Conservation (phyloP, 2,329 filamentous ascomycete genomes). For the Microsporum ferrugineum region DNA sequence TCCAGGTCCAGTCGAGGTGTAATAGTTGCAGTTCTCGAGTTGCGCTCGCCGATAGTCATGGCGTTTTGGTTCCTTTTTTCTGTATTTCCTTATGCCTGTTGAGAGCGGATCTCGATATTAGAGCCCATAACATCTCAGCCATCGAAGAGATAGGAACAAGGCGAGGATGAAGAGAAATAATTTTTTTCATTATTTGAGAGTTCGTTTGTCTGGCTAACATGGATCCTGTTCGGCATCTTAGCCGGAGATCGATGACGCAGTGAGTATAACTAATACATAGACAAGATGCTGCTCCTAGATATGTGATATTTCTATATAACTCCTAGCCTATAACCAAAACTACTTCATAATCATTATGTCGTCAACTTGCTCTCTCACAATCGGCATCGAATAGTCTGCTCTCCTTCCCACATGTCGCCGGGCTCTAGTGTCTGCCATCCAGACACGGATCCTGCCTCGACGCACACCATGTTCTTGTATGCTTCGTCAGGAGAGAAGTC, state of each 20-base stretch:
- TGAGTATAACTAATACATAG: background rate
- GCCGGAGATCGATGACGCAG: too few species aligned
- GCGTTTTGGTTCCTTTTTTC: constrained; percentile 12
- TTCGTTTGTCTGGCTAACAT: too few species aligned
- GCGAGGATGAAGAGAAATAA: too few species aligned
- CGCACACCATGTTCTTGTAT: constrained; percentile 86
- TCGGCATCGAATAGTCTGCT: constrained; percentile 44
- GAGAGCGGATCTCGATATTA: too few species aligned
- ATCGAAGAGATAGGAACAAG: too few species aligned
- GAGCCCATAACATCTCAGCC: too few species aligned
- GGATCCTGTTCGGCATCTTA: too few species aligned
- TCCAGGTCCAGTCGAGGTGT: background rate
- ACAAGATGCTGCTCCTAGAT: background rate
- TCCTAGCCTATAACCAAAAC: background rate
- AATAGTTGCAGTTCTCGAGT: too few species aligned
- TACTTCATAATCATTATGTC: background rate
- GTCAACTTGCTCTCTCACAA: constrained; percentile 14
- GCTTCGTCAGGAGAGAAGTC: constrained; percentile 86
- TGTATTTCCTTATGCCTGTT: too few species aligned
- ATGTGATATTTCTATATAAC: background rate
- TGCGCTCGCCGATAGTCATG: too few species aligned
- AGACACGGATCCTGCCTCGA: constrained; percentile 77
- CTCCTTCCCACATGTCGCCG: constrained; percentile 57
- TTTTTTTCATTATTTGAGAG: too few species aligned
- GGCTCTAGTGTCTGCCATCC: constrained; percentile 76